Evolutionary conservation across 352 stramenopile species (phyloP).

Genomic region (Globisporangium paroecandrum): DNA sequence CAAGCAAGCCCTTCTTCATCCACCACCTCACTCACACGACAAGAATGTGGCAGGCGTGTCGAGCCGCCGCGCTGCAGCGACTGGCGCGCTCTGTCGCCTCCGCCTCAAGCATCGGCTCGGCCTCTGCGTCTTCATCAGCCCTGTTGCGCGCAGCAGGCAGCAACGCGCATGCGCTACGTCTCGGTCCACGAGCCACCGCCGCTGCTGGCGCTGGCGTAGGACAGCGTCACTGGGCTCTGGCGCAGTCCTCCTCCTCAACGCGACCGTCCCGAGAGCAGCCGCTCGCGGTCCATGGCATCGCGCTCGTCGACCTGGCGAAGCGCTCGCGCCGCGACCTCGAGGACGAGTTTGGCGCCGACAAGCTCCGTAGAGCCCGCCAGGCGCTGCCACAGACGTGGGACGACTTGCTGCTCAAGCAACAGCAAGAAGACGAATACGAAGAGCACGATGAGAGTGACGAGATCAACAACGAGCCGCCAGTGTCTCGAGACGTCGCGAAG

Average conservation of each 20-base stretch:
- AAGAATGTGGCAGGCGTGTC: constrained; percentile 12
- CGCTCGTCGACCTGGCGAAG: constrained; percentile 30
- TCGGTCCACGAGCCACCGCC: neutral
- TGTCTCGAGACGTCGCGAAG: constrained; percentile 20
- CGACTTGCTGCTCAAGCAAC: constrained; percentile 11
- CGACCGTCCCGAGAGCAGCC: neutral
- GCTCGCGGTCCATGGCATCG: constrained; percentile 18
- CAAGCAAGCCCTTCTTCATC: neutral
- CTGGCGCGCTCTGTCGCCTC: neutral
- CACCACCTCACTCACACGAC: neutral
- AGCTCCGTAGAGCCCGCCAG: constrained; percentile 26
- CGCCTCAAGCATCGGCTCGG: neutral
- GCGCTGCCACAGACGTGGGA: constrained; percentile 29
- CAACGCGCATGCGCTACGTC: neutral
- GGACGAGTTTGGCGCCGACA: constrained; percentile 18
- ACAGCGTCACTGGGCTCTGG: neutral
- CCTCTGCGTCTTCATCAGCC: neutral
- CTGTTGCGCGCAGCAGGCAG: neutral
- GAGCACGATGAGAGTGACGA: constrained; percentile 3
- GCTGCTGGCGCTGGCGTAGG: too few relatives aligned
- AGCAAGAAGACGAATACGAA: constrained; percentile 1
- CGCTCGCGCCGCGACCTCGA: constrained; percentile 28
- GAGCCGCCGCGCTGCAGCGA: constrained; percentile 10
- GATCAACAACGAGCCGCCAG: neutral
- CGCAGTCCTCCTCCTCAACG: constrained; percentile 2